Evolutionary conservation across 1,284 basidiomycete genomes (phyloP).

Genomic region (Acaromyces ingoldii): DNA sequence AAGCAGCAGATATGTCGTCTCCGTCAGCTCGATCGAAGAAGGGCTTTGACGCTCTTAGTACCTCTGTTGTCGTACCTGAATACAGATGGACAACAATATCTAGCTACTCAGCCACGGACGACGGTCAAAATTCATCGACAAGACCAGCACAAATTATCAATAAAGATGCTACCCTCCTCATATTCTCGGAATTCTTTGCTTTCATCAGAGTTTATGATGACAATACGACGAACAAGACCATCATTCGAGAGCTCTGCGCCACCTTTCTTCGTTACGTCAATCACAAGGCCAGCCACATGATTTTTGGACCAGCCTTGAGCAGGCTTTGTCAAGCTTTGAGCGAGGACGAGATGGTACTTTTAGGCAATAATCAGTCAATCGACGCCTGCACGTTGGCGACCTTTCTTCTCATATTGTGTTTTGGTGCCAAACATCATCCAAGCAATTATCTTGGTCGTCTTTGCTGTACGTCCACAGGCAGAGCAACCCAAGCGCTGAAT

Average conservation of each 20-base stretch:
- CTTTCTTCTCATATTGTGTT: constrained; percentile 27
- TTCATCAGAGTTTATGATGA: background rate
- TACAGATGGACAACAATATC: too few species aligned
- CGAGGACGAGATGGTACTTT: constrained; percentile 17
- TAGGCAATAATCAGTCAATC: constrained; percentile 19
- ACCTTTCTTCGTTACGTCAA: constrained; percentile 15
- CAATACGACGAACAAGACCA: background rate
- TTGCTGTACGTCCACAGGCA: constrained; percentile 17
- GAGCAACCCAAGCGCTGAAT: constrained; percentile 25
- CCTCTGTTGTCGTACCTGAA: too few species aligned
- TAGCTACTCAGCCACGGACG: too few species aligned
- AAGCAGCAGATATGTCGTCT: too few species aligned
- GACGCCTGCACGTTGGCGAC: constrained; percentile 25
- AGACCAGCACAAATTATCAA: constrained; percentile 15
- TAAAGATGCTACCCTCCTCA: constrained; percentile 1
- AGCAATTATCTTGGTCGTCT: constrained; percentile 18
- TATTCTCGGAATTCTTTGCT: background rate
- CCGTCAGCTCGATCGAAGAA: constrained; percentile 7
- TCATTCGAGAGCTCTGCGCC: constrained; percentile 2
- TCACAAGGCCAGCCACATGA: constrained; percentile 24
- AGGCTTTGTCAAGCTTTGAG: constrained; percentile 19
- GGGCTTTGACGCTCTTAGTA: too few species aligned
- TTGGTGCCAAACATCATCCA: constrained; percentile 37
- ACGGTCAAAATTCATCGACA: constrained; percentile 16
- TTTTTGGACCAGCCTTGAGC: constrained; percentile 22